Evolutionary conservation across 257 asterid genomes (phyloP).

Genomic region (Ligustrum vulgare): DNA sequence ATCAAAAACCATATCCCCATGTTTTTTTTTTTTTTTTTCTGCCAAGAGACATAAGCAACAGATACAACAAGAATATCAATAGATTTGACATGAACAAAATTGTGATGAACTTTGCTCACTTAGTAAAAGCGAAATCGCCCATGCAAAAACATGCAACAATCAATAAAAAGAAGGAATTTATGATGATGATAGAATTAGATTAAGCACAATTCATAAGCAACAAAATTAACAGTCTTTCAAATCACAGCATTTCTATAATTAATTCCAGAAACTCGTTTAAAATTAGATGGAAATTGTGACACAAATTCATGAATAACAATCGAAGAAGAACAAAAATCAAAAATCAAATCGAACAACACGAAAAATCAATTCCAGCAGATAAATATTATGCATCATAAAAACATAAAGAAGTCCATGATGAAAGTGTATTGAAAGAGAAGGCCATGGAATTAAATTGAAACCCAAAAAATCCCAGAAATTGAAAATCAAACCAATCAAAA

Average conservation of each 20-base stretch:
- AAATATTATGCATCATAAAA: constrained; percentile 16
- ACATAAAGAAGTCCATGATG: constrained; percentile 15
- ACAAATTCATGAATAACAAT: neutral
- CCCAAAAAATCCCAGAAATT: constrained; percentile 13
- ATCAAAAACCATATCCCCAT: neutral
- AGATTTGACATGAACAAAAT: constrained; percentile 3
- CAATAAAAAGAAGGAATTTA: constrained; percentile 21
- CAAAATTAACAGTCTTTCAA: neutral
- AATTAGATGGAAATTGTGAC: neutral
- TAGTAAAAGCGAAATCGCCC: neutral
- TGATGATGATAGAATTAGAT: constrained; percentile 8
- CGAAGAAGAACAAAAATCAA: constrained; percentile 12
- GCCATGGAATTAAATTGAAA: neutral
- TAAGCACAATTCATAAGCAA: constrained; percentile 10
- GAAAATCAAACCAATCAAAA: constrained; percentile 13
- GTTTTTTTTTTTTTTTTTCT: neutral
- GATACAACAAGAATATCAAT: constrained; percentile 4
- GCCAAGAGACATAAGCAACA: constrained; percentile 4
- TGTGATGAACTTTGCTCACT: neutral
- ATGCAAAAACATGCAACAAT: neutral
- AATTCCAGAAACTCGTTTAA: constrained; percentile 1
- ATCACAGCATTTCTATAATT: constrained; percentile 1
- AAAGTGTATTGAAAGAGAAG: neutral
- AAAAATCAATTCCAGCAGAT: constrained; percentile 5
- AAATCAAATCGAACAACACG: neutral